Base-by-base conservation (phyloP, 495 filamentous ascomycete genomes). In the Aspergillus bertholletiae region DNA sequence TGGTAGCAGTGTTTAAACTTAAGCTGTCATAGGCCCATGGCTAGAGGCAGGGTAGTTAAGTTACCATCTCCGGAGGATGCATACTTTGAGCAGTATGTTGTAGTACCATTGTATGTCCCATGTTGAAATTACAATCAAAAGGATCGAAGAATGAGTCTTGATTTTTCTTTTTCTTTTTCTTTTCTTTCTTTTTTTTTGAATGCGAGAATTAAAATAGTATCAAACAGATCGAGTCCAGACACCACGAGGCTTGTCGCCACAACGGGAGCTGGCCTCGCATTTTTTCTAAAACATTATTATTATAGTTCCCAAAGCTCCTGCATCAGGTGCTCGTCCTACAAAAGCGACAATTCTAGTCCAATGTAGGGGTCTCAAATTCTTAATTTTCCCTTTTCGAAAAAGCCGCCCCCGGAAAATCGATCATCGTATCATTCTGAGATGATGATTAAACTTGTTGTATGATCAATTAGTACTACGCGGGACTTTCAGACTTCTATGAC, bases 201-300 rank as follows among this genome's bases (percentile, higher is more conserved):
- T n/a, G n/a, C n/a, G n/a, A n/a, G n/a, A n/a, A n/a, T n/a, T n/a
- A n/a, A n/a, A n/a, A n/a, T n/a, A n/a, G n/a, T n/a, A n/a, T n/a
- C n/a, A n/a, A n/a, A n/a, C n/a, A 45, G 37, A 39, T 39, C 34
- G 20, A 26, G 35, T 35, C 49, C 22, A 24, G 20, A 45, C 40
- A 53, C 39, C 18, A 43, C 39, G 39, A 43, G 28, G 28, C 46
- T 49, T 35, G 27, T 49, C 28, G 46, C 46, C 46, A 49, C 46
- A 20, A 34, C 28, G 28, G 24, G 28, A 34, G 35, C 28, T 49
- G 28, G 28, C 17, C 0, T 2, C 9, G 15, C 6, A 20, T 30
- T 20, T n/a, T n/a, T n/a, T n/a, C n/a, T 48, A 12, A 30, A 22
- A 32, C 26, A 20, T 48, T n/a, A 32, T 32, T 48, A 28, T 20